A percentile compares a stretch with the other conserved stretches of the same genome.
phyloP scores from a whole-genome alignment of 805 yeast genomes.

The Saccharomycopsis selenospora region DNA sequence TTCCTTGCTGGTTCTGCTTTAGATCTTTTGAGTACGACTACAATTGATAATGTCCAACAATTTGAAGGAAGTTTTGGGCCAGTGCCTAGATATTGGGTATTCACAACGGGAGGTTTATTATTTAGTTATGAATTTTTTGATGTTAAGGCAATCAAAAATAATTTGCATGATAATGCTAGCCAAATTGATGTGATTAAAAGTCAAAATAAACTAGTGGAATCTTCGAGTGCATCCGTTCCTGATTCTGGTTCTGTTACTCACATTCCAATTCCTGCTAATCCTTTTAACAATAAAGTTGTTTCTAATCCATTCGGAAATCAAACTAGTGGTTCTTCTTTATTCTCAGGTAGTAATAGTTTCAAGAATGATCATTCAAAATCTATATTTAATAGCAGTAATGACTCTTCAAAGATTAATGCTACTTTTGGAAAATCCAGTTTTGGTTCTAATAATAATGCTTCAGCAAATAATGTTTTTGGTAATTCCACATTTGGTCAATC shows the following conservation, averaged over 20 bases:
- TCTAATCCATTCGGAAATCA: neutral
- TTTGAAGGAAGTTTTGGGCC: slow-evolving; percentile 6
- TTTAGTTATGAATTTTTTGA: slow-evolving; percentile 13
- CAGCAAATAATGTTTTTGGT: neutral
- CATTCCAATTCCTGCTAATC: neutral
- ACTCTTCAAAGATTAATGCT: neutral
- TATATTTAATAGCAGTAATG: neutral
- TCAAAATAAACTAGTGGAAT: neutral
- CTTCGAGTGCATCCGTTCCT: neutral
- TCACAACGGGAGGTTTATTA: slow-evolving; percentile 10
- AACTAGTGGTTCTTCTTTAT: neutral
- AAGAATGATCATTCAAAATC: neutral
- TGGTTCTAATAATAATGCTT: slow-evolving; percentile 2
- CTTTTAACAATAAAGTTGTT: neutral
- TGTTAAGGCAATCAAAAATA: slow-evolving; percentile 7
- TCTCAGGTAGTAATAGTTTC: neutral
- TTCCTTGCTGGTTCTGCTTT: slow-evolving; percentile 64
- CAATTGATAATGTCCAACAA: neutral
- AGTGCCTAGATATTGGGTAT: slow-evolving; percentile 10
- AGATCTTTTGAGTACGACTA: slow-evolving; percentile 32
- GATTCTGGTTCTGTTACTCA: neutral
- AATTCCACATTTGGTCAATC: neutral
- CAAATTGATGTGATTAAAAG: slow-evolving; percentile 5
- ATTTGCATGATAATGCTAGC: neutral
- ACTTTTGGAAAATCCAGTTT: slow-evolving; percentile 7